Conservation (phyloP, 306 rosid species). For the Sicyos edulis region DNA sequence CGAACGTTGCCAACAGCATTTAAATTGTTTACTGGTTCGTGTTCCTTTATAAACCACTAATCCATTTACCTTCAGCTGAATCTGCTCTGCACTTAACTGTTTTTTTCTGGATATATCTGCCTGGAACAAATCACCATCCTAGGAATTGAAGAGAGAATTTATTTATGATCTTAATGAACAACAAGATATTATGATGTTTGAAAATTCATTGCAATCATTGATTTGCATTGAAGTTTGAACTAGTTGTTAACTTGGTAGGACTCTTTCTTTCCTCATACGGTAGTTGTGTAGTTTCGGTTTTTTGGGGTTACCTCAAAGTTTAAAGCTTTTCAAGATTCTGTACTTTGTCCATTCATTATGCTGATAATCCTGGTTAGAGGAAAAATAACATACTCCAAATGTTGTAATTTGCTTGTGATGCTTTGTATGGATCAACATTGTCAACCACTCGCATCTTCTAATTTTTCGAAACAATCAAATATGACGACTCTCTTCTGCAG, state of each 20-base stretch:
- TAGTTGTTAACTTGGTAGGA: not conserved
- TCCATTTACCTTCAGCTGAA: not conserved
- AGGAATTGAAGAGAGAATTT: not conserved
- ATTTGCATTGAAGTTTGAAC: not conserved
- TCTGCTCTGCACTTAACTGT: not conserved
- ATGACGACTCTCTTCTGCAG: conserved; percentile 33
- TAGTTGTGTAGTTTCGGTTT: not conserved
- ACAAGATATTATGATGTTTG: not conserved
- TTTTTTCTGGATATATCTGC: not conserved
- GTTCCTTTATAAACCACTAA: not conserved
- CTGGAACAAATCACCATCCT: not conserved
- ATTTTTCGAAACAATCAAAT: not conserved
- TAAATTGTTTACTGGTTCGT: conserved; percentile 81
- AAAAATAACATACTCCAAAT: not conserved
- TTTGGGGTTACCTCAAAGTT: not conserved
- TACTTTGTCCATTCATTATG: conserved; percentile 4
- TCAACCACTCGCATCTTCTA: not conserved
- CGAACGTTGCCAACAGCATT: conserved; percentile 77
- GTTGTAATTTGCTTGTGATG: not conserved
- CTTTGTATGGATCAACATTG: not conserved
- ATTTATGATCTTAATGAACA: not conserved
- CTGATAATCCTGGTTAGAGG: conserved; percentile 1
- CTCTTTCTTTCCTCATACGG: not conserved
- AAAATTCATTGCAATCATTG: not conserved
- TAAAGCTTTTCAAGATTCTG: not conserved